These are phyloP conservation scores for Candida nanaspora DNA, from an alignment of 805 yeast species.

Conservation along the genomic window DNA sequence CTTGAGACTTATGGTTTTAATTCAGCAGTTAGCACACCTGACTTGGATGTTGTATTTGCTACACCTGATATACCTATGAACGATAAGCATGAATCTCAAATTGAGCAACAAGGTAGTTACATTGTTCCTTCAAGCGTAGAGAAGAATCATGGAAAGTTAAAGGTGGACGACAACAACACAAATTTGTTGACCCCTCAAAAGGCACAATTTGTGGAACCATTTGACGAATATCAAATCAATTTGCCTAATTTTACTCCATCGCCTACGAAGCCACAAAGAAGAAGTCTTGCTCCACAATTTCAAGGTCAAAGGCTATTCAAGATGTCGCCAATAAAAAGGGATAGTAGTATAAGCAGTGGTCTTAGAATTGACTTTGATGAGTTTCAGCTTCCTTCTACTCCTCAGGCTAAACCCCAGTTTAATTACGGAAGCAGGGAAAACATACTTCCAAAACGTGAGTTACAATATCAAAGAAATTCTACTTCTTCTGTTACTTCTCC, in stretches of 20 bases:
- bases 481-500: slow-evolving; percentile 7
- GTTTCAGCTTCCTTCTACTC: slow-evolving; percentile 1
- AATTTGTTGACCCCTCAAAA: background rate
- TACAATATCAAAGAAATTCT: background rate
- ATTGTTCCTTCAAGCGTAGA: slow-evolving; percentile 4
- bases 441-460: too few species aligned
- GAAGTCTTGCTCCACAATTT: slow-evolving; percentile 1
- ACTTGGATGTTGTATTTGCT: slow-evolving; percentile 4
- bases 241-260: slow-evolving; percentile 13
- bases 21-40: background rate
- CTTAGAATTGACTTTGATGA: slow-evolving; percentile 1
- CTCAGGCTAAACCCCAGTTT: background rate
- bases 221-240: slow-evolving; percentile 9
- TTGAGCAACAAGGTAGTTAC: background rate
- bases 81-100: background rate
- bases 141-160: background rate
- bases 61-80: background rate
- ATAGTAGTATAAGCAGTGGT: slow-evolving; percentile 1
- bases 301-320: background rate
- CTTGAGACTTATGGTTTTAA: slow-evolving; percentile 18
- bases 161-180: background rate
- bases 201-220: slow-evolving; percentile 7
- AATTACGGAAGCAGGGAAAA: background rate
- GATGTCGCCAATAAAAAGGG: background rate
- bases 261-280: slow-evolving; percentile 5